Conservation (phyloP, 331 rosid species). For the Quercus lobata region DNA sequence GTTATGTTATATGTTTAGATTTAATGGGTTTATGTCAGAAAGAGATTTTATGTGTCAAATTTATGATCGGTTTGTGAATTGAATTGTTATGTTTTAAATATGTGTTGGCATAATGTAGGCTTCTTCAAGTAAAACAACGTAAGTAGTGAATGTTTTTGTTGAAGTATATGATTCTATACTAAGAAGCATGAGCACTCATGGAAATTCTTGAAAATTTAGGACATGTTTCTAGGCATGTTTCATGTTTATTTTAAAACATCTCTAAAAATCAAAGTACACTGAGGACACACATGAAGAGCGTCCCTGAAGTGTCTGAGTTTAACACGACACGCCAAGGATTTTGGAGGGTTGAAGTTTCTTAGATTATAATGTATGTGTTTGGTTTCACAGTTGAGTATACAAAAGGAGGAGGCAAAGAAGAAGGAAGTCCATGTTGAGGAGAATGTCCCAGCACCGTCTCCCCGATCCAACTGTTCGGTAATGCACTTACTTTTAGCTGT, state of each 20-base stretch:
- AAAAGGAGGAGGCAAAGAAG: conserved; percentile 95
- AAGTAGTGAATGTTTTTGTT: background rate
- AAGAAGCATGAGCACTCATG: no score
- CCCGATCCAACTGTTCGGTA: conserved; percentile 89
- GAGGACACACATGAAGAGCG: no score
- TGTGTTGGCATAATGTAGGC: background rate
- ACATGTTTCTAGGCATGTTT: no score
- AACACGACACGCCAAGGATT: no score
- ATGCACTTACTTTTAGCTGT: background rate
- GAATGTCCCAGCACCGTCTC: conserved; percentile 94
- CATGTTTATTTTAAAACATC: no score
- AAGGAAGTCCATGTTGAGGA: conserved; percentile 89
- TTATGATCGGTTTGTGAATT: background rate
- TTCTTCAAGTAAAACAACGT: background rate
- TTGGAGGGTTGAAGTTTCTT: no score
- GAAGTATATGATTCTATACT: background rate
- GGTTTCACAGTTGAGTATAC: conserved; percentile 55
- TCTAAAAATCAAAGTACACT: no score
- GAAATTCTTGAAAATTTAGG: no score
- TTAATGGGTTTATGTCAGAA: background rate
- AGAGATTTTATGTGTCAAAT: background rate
- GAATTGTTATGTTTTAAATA: background rate
- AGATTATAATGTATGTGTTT: background rate
- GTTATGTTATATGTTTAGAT: background rate
- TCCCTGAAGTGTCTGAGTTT: no score